Base-by-base conservation (phyloP, 441 rosid species). In the Eutrema salsugineum region DNA sequence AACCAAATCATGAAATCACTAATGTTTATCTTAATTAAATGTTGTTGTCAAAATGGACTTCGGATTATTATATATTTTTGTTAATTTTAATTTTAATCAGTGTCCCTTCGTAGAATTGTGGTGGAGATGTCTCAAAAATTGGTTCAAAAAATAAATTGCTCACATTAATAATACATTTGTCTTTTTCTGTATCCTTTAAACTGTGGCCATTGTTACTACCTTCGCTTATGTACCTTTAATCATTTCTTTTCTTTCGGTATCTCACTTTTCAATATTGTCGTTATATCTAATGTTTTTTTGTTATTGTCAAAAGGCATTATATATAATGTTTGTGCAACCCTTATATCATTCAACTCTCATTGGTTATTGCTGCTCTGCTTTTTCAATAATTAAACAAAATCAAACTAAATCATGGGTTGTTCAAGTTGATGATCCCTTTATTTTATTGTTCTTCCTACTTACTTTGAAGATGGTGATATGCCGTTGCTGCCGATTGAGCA, bases 151-250 rank as follows among this genome's bases (percentile, higher is more conserved):
- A 30, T 32, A n/a, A 48, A 48, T 15, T 39, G 62, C 49, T 48
- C 10, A 15, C 46, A 60, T 22, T 66, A 59, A 61, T 71, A 38
- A 59, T 58, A 39, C 68, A 32, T 56, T 60, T 67, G 57, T 67
- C 73, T 50, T 54, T 24, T 68, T 55, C 19, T 55, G 51, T 68
- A 54, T 55, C 20, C 79, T 70, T 63, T 76, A 63, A 76, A 76
- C 79, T 70, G 76, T 76, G 70, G 76, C 76, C 79, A 76, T 57
- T 69, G 73, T 70, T 56, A 70, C 71, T 55, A 54, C 61, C 35
- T 76, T 63, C 74, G 56, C 54, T 76, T 70, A 56, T 64, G 60
- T 49, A 43, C 79, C 71, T 70, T 76, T 64, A 76, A 76, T 76
- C 75, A 76, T 76, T 63, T 58, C 65, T 38, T 20, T 76, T 70